phyloP scores from a whole-genome alignment of 257 asterid genomes.

The Haberlea rhodopensis region DNA sequence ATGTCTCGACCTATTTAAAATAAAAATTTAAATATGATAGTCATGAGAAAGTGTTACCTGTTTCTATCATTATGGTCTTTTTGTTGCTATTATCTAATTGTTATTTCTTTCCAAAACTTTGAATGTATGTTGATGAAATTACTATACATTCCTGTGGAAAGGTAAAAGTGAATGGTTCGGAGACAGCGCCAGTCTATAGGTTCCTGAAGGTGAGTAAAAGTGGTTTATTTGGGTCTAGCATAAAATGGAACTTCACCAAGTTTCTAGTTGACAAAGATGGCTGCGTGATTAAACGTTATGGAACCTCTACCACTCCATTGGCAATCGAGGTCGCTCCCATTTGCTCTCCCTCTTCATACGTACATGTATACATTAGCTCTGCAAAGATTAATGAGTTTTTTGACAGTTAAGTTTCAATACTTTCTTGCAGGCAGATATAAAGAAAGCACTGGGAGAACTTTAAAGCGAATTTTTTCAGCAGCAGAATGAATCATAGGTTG shows the following conservation, averaged over 20 bases:
- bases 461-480: constrained; percentile 23
- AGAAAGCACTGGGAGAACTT: constrained; percentile 58
- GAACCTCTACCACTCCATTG: constrained; percentile 57
- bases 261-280: constrained; percentile 87
- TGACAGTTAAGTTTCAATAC: background rate
- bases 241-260: constrained; percentile 95
- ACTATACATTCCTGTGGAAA: constrained; percentile 21
- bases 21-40: too few relatives aligned
- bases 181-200: constrained; percentile 65
- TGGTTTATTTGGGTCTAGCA: constrained; percentile 56
- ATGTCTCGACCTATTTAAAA: background rate
- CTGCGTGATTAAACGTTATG: constrained; percentile 61
- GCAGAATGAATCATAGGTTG: background rate
- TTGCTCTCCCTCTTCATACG: constrained; percentile 12
- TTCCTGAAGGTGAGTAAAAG: constrained; percentile 76
- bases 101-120: background rate
- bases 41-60: too few relatives aligned
- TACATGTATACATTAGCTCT: background rate
- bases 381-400: background rate
- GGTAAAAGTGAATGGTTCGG: constrained; percentile 80
- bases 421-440: constrained; percentile 57
- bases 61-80: background rate
- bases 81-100: background rate
- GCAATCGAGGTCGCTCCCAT: constrained; percentile 64
- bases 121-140: background rate